These are phyloP conservation scores for Penstemon eatonii DNA, from an alignment of 257 asterid species.

Conservation along the genomic window DNA sequence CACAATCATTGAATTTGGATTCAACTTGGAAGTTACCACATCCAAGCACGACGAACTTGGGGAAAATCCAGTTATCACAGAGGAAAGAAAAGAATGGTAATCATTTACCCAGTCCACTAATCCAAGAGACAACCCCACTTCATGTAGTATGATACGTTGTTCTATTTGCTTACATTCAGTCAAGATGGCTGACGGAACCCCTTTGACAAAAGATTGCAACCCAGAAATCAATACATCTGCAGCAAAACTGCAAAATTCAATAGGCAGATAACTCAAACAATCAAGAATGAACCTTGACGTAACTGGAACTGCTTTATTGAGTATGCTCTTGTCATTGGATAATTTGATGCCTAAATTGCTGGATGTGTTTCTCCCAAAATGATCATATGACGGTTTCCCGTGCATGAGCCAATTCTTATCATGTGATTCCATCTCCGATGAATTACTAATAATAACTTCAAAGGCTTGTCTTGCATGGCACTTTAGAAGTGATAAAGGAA, in stretches of 20 bases:
- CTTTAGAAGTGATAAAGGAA: constrained; percentile 76
- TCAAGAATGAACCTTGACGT: constrained; percentile 73
- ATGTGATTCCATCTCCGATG: constrained; percentile 38
- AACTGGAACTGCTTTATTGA: constrained; percentile 37
- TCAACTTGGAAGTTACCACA: constrained; percentile 29
- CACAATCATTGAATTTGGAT: constrained; percentile 30
- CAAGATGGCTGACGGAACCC: constrained; percentile 73
- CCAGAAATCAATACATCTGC: constrained; percentile 80
- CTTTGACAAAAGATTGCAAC: constrained; percentile 61
- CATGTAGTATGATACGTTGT: constrained; percentile 85
- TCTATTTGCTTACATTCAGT: constrained; percentile 58
- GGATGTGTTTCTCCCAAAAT: constrained; percentile 30
- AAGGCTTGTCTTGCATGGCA: constrained; percentile 72
- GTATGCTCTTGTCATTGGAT: constrained; percentile 31
- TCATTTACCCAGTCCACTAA: constrained; percentile 83
- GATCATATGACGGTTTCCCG: constrained; percentile 35
- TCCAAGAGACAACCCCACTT: constrained; percentile 86
- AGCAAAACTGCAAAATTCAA: constrained; percentile 82
- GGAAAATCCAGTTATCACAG: constrained; percentile 35
- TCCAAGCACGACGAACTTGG: constrained; percentile 45
- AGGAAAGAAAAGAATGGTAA: constrained; percentile 49
- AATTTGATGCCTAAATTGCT: constrained; percentile 31
- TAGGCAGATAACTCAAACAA: constrained; percentile 77
- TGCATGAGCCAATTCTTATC: constrained; percentile 27
- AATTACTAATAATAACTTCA: constrained; percentile 54